Evolutionary conservation across 106 monocot genomes (phyloP).

Genomic region (Dioscorea zingiberensis): DNA sequence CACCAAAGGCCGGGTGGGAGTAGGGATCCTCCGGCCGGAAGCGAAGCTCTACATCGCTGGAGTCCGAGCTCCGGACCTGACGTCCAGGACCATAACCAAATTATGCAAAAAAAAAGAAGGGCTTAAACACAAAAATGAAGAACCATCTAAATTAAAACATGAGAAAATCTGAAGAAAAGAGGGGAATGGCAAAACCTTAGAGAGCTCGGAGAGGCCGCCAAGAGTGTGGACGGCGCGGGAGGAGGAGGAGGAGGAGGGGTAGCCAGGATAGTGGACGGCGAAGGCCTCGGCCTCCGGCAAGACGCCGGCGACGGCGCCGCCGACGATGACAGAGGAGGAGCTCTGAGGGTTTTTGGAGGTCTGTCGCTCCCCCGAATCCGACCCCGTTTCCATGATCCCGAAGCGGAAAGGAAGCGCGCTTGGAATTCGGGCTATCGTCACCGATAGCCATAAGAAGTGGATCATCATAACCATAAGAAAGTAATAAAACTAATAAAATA

Average conservation of each 20-base stretch:
- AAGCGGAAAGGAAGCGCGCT: too few species aligned
- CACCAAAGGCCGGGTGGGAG: constrained; percentile 70
- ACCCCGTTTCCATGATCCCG: too few species aligned
- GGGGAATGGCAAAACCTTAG: constrained; percentile 52
- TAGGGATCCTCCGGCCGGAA: constrained; percentile 91
- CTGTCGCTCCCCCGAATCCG: too few species aligned
- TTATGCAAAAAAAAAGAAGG: too few species aligned
- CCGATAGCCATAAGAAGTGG: too few species aligned
- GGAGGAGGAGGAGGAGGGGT: constrained; percentile 66
- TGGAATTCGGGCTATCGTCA: too few species aligned
- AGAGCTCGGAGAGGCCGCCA: constrained; percentile 60
- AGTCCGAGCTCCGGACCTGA: constrained; percentile 34
- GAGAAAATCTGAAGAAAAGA: too few species aligned
- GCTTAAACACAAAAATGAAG: neutral
- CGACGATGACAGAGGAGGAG: constrained; percentile 29
- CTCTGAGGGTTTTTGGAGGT: too few species aligned
- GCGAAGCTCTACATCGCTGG: constrained; percentile 44
- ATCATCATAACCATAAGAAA: too few species aligned
- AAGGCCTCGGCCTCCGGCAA: constrained; percentile 53
- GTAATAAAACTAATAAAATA: too few species aligned
- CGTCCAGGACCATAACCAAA: neutral
- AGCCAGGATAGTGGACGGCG: constrained; percentile 84
- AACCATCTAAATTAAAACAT: neutral
- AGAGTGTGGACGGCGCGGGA: constrained; percentile 77
- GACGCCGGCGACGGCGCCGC: constrained; percentile 58